Percentiles rank a stretch among this genome's conserved stretches.
phyloP scores from a whole-genome alignment of 1,284 basidiomycete genomes.

The Ustilago tritici region DNA sequence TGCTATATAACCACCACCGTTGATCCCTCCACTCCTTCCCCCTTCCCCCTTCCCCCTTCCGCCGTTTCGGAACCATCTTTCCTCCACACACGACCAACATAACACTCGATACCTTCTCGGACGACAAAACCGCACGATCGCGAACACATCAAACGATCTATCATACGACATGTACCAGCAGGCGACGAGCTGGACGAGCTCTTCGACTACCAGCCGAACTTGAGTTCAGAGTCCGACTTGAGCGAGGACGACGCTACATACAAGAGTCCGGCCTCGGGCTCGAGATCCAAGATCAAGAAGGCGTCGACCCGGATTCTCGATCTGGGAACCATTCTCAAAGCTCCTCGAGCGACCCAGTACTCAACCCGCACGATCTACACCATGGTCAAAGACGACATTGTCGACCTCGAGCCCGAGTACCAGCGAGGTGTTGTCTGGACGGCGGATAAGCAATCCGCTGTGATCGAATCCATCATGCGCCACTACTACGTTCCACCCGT shows the following conservation, averaged over 20 bases:
- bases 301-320: slow-evolving; percentile 56
- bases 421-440: slow-evolving; percentile 59
- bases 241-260: slow-evolving; percentile 17
- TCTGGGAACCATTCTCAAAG: slow-evolving; percentile 37
- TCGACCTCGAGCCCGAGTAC: slow-evolving; percentile 60
- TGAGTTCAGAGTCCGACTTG: slow-evolving; percentile 19
- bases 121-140: neutral
- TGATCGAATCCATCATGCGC: slow-evolving; percentile 58
- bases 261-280: slow-evolving; percentile 12
- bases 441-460: slow-evolving; percentile 47
- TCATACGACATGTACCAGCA: neutral
- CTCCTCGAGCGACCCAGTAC: slow-evolving; percentile 34
- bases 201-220: slow-evolving; percentile 24
- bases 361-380: slow-evolving; percentile 34
- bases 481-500: slow-evolving; percentile 61
- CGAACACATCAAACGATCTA: neutral
- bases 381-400: slow-evolving; percentile 39
- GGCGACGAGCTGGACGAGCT: slow-evolving; percentile 48
- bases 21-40: neutral
- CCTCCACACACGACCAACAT: neutral
- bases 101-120: neutral
- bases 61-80: too few species aligned
- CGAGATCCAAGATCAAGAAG: slow-evolving; percentile 7
- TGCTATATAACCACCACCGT: neutral
- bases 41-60: neutral